phyloP scores from a whole-genome alignment of 257 asterid genomes.

The Nyctanthes arbortristis region DNA sequence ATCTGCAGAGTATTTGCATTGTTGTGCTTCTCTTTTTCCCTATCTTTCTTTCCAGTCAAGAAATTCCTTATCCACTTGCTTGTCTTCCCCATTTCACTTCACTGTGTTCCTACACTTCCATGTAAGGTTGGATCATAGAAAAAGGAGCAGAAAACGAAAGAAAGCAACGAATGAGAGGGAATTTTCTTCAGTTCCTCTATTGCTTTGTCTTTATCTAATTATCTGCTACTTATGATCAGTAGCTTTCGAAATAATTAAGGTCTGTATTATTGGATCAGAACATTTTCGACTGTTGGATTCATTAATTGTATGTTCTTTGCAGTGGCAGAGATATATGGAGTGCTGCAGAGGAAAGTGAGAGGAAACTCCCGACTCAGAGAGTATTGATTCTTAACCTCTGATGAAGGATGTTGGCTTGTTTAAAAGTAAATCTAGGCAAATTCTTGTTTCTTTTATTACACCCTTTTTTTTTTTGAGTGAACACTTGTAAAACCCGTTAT shows the following conservation, averaged over 20 bases:
- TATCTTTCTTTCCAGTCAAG: constrained; percentile 71
- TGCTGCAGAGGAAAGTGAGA: constrained; percentile 39
- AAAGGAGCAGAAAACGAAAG: constrained; percentile 21
- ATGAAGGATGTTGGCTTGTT: constrained; percentile 24
- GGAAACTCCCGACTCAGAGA: constrained; percentile 41
- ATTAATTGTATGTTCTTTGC: constrained; percentile 22
- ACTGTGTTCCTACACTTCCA: constrained; percentile 24
- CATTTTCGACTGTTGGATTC: constrained; percentile 26
- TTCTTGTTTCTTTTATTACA: too few relatives aligned
- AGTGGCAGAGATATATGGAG: constrained; percentile 18
- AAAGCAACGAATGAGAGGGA: constrained; percentile 30
- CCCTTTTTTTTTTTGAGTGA: too few relatives aligned
- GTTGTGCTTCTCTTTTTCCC: constrained; percentile 39
- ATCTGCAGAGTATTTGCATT: constrained; percentile 10
- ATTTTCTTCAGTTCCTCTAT: constrained; percentile 1
- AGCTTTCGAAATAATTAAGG: constrained; percentile 37
- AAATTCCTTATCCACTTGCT: constrained; percentile 78
- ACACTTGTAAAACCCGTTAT: too few relatives aligned
- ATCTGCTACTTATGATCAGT: constrained; percentile 23
- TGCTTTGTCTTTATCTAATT: constrained; percentile 3
- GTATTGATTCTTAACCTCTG: constrained; percentile 42
- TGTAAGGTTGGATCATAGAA: constrained; percentile 12
- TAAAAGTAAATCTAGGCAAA: constrained; percentile 15
- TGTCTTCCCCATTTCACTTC: constrained; percentile 75
- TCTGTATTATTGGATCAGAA: constrained; percentile 27